Evolutionary conservation across 139 green algal genomes (phyloP), one percentile per base, ranked within the genome.

Genomic region (Volvox reticuliferus): DNA sequence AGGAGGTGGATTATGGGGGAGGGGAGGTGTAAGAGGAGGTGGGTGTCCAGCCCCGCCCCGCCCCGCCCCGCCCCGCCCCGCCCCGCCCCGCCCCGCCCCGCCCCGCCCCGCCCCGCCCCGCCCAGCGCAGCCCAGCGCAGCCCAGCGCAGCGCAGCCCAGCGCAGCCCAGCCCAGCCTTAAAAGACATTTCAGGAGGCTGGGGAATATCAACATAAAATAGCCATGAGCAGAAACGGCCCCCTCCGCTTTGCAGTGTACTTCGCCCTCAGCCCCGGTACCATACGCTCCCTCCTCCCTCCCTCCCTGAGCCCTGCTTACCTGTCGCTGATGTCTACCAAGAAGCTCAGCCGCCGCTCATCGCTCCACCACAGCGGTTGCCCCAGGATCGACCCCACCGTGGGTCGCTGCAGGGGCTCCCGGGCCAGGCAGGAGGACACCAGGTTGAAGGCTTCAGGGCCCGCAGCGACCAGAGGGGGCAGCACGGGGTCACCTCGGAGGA

Each of bases 361-460:
- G 14, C 81, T 83, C 98, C 98, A 99, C 96, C 98, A 99, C 50
- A 99, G 89, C 32, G 98, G 98, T 93, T 99, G 98, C 0, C 79
- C 68, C 92, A 98, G 93, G 80, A 98, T 93, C 14, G 94, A 94
- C 0, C 75, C 21, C 86, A 98, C 95, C 33, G 73, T 88, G 1
- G 98, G 98, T 32, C 98, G 95, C 33, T 44, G 65, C 0, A 20
- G 75, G 0, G 98, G 94, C 32, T 96, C 93, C 87, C 92, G 94
- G 73, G 86, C 37, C 62, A 99, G 95, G 94, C 99, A 98, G 32
- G 89, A 63, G 0, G 9, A 14, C 3, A 99, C 68, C 69, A 99
- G 83, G 88, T 99, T 93, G 17, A 83, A 37, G 0, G 96, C 97
- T 91, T 89, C 83, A 12, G 65, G 24, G 65, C 85, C 85, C 20